Base-by-base conservation (phyloP, 345 rosid species). In the Alliaria petiolata region DNA sequence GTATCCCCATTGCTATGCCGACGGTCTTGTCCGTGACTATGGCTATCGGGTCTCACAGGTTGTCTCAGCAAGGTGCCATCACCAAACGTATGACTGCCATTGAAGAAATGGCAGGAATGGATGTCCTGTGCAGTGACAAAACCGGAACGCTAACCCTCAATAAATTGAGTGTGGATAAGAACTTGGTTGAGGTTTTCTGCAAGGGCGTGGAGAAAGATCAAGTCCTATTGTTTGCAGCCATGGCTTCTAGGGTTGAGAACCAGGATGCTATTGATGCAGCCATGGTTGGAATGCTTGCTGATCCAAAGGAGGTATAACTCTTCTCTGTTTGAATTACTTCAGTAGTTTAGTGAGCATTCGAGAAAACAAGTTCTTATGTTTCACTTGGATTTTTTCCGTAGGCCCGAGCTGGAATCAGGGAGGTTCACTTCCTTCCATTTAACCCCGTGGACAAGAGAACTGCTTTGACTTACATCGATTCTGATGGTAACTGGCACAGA, bases 1-100 rank as follows among this genome's bases (percentile, higher is more conserved):
- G 97, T 76, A 93, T 93, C 80, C 98, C 98, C 38, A 93, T 93
- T 67, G 98, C 98, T 66, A 90, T 93, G 97, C 97, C 97, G 7
- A 93, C 98, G 0, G 98, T 93, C 72, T 93, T 93, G 82, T 93
- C 98, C 28, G 85, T 72, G 43, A 66, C 78, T 53, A 78, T 78
- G 81, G 81, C 81, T 78, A 78, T 78, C 31, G 77, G 77, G 54
- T 78, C 81, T 67, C 81, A 78, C 50, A 78, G 81, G 71, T 30
- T 78, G 52, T 72, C 81, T 47, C 70, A 78, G 61, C 81, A 78
- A 67, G 81, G 81, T 45, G 81, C 81, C 65, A 78, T 78, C 74
- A 78, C 81, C 74, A 78, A 78, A 42, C 77, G 81, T 72, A 78
- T 78, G 81, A 78, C 81, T 53, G 81, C 81, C 46, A 78, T 78